Base-by-base conservation (phyloP, 2,329 filamentous ascomycete species). In the Pestalotiopsis sp. region DNA sequence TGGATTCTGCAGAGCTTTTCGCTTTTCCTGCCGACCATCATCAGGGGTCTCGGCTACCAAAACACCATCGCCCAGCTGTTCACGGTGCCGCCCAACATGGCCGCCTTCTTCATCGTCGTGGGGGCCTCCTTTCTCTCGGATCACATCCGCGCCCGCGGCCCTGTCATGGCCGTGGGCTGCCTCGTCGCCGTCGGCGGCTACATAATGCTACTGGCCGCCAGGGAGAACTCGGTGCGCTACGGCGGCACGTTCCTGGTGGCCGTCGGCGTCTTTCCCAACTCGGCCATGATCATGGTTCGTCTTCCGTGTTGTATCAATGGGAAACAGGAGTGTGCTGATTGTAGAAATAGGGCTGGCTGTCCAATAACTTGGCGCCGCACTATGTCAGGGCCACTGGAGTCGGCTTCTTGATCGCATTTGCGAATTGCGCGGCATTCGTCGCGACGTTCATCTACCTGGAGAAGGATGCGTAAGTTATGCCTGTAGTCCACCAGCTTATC, bases 181-280 rank as follows among this genome's bases (percentile, higher is more conserved):
- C 66, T 92, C 0, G 74, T 97, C 2, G 93, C 91, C 13, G 90
- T 97, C n/a, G 79, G 83, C 0, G 94, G 94, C 0, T 98, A 97
- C 76, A 78, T 85, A 48, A 94, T 98, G 90, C 85, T 97, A 1
- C 83, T 97, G 1, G 88, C 87, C 1, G 88, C 88, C 3, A 81
- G 85, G 3, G 82, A 83, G 3, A 83, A 94, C 0, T 85, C 84
- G 0, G 88, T 95, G 0, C 91, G 94, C 74, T 98, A 98, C 77
- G 92, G 90, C 0, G 94, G 92, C 0, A 92, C 89, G 0, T 98
- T 97, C 78, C 83, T 98, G 0, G 94, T 91, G 0, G 94, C 94
- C 0, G 83, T 95, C 67, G 94, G 94, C 1, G 97, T 97, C 72
- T 97, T 97, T 75, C 94, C 94, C 0, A 91, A 55, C 26, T 65